phyloP scores from a whole-genome alignment of 192 early-diverging fungal genomes.

The Chytriomyces hyalinus region DNA sequence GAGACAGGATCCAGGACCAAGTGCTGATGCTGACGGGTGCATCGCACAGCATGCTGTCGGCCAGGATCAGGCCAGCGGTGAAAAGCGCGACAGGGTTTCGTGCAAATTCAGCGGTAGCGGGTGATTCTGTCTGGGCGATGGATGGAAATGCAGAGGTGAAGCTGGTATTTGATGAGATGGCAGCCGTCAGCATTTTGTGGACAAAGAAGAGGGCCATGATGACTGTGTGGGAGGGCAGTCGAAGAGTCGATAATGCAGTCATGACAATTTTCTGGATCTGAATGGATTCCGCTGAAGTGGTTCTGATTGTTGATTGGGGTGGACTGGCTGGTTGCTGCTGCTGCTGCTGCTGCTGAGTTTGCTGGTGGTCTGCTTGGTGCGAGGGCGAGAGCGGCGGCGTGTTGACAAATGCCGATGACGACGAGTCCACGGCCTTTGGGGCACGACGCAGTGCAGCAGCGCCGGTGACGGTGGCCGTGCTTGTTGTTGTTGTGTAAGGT shows the following conservation, averaged over 20 bases:
- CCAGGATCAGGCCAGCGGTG: slow-evolving; percentile 12
- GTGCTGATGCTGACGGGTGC: background rate
- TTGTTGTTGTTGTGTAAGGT: background rate
- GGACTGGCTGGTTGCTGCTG: background rate
- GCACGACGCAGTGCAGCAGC: too few relatives aligned
- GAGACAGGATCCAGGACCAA: slow-evolving; percentile 20
- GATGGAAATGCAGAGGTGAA: too few relatives aligned
- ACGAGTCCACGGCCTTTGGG: too few relatives aligned
- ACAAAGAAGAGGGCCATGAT: slow-evolving; percentile 22
- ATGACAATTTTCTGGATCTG: slow-evolving; percentile 27
- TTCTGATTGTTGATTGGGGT: background rate
- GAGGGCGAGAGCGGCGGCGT: background rate
- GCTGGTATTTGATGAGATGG: too few relatives aligned
- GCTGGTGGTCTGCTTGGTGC: background rate
- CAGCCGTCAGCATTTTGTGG: slow-evolving; percentile 7
- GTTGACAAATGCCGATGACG: background rate
- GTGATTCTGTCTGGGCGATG: too few relatives aligned
- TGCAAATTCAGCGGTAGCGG: background rate
- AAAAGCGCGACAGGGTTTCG: background rate
- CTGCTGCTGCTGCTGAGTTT: background rate
- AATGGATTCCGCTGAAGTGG: background rate
- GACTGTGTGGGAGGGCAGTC: slow-evolving; percentile 17
- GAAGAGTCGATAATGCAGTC: slow-evolving; percentile 14
- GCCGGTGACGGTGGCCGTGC: background rate
- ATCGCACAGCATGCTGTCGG: slow-evolving; percentile 22